A percentile compares a stretch with the other conserved stretches of the same genome.
phyloP scores from a whole-genome alignment of 345 rosid genomes.

The Murraya paniculata region DNA sequence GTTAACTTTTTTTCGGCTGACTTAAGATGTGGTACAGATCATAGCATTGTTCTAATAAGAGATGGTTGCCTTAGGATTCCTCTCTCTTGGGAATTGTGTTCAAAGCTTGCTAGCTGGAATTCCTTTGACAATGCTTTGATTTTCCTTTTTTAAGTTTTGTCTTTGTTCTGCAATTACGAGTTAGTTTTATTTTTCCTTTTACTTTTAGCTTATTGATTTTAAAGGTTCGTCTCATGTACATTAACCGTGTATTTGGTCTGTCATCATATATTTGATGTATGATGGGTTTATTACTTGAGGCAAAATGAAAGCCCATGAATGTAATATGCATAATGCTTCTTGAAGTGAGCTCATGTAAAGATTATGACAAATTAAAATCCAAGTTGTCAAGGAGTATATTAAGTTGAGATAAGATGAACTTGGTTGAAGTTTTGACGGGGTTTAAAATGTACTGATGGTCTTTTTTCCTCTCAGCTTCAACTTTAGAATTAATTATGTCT shows the following conservation, averaged over 20 bases:
- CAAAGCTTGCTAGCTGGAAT: background rate
- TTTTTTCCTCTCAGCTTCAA: background rate
- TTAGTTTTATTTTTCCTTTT: background rate
- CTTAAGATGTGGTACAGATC: background rate
- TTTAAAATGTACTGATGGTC: background rate
- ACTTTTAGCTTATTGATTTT: background rate
- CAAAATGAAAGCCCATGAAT: background rate
- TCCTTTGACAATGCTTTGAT: background rate
- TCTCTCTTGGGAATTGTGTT: background rate
- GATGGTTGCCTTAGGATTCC: background rate
- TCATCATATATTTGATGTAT: background rate
- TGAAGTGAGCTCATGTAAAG: background rate
- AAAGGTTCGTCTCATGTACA: background rate
- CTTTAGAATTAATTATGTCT: background rate
- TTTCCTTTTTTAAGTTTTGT: background rate
- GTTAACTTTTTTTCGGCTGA: conserved; percentile 4
- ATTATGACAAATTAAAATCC: too few relatives aligned
- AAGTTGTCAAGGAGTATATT: background rate
- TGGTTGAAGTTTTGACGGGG: background rate
- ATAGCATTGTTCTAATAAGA: background rate
- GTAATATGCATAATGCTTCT: background rate
- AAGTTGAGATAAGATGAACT: background rate
- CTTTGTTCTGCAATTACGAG: background rate
- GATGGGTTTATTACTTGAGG: background rate
- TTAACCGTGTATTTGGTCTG: background rate